phyloP scores from a whole-genome alignment of 2,329 filamentous ascomycete genomes.

The Aspergillus uvarum region DNA sequence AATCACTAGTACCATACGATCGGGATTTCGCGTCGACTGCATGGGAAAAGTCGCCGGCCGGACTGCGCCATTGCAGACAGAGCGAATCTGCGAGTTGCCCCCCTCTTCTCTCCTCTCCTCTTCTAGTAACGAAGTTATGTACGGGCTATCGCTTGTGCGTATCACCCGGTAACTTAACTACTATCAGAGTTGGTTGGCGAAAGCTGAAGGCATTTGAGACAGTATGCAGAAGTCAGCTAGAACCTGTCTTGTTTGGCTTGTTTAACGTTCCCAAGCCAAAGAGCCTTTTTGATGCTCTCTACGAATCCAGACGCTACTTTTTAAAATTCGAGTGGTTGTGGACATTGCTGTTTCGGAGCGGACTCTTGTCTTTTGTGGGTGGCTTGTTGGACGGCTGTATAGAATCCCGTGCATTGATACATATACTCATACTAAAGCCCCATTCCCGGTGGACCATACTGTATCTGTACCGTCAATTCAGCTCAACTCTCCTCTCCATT shows the following conservation, averaged over 20 bases:
- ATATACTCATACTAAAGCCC: neutral
- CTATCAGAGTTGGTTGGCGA: neutral
- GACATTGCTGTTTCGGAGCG: neutral
- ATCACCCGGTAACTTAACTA: neutral
- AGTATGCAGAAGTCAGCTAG: neutral
- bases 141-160: neutral
- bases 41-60: slow-evolving; percentile 12
- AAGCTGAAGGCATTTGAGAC: neutral
- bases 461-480: neutral
- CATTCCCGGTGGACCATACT: neutral
- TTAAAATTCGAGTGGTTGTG: too few species aligned
- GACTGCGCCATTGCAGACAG: slow-evolving; percentile 4
- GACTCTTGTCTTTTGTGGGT: neutral
- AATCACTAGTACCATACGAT: slow-evolving; percentile 25
- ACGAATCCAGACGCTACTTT: too few species aligned
- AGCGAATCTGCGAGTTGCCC: neutral
- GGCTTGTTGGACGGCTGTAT: neutral
- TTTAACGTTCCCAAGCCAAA: neutral
- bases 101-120: neutral
- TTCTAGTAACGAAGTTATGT: neutral
- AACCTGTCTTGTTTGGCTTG: neutral
- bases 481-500: neutral
- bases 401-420: neutral
- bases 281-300: too few species aligned
- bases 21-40: slow-evolving; percentile 21